Evolutionary conservation across 495 filamentous ascomycete genomes (phyloP).

Genomic region (Talaromyces wortmannii): DNA sequence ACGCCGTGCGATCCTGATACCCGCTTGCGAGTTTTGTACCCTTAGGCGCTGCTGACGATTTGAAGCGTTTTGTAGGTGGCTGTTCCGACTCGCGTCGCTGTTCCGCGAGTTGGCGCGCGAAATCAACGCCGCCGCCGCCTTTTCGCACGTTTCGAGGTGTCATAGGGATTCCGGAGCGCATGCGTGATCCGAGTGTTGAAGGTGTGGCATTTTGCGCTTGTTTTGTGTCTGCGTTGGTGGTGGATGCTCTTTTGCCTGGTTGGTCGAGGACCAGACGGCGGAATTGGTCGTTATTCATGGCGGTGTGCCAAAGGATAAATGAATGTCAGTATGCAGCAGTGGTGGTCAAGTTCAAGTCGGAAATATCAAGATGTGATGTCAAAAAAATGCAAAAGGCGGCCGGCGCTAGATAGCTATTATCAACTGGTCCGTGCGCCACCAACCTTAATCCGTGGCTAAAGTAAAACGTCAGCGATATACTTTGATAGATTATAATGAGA

Average conservation of each 20-base stretch:
- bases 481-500: no score
- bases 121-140: constrained; percentile 59
- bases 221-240: constrained; percentile 12
- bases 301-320: background rate
- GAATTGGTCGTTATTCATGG: constrained; percentile 96
- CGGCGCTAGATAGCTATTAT: no score
- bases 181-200: constrained; percentile 40
- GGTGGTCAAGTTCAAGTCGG: background rate
- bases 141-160: constrained; percentile 64
- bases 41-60: constrained; percentile 72
- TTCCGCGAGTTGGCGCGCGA: constrained; percentile 80
- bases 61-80: constrained; percentile 59
- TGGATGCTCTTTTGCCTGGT: constrained; percentile 27
- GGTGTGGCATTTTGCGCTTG: constrained; percentile 25
- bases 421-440: background rate
- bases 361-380: background rate
- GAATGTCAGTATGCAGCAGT: background rate
- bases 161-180: constrained; percentile 77
- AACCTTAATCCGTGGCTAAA: background rate
- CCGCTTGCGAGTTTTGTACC: constrained; percentile 72
- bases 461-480: no score
- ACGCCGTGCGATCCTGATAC: constrained; percentile 76
- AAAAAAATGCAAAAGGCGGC: constrained; percentile 1
- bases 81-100: constrained; percentile 45
- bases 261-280: constrained; percentile 70